Conservation (phyloP, 257 asterid species). For the Penstemon newberryi region DNA sequence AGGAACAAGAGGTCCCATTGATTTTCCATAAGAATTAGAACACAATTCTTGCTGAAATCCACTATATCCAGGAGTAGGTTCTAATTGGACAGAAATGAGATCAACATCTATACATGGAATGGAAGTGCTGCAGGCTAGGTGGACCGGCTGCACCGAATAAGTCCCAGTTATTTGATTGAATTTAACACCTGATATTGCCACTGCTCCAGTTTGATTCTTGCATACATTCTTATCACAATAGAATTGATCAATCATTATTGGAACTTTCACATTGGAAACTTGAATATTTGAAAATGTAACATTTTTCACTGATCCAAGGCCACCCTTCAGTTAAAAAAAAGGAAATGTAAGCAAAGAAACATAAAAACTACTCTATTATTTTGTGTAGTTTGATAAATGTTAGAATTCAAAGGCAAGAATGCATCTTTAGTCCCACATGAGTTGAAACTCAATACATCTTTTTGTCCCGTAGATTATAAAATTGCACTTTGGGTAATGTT, state of each 20-base stretch:
- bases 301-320: constrained; percentile 64
- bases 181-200: constrained; percentile 59
- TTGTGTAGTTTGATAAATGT: neutral
- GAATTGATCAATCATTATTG: constrained; percentile 75
- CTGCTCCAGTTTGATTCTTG: constrained; percentile 72
- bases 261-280: constrained; percentile 56
- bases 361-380: neutral
- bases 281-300: constrained; percentile 63
- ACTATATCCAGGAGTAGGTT: constrained; percentile 31
- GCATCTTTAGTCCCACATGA: no score
- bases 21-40: constrained; percentile 66
- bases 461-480: no score
- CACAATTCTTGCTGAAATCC: constrained; percentile 49
- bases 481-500: no score
- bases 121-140: constrained; percentile 71
- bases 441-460: no score
- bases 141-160: constrained; percentile 60
- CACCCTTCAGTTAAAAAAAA: constrained; percentile 47
- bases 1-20: constrained; percentile 59
- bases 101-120: constrained; percentile 63
- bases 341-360: neutral
- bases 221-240: constrained; percentile 67
- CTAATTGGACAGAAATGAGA: constrained; percentile 44
- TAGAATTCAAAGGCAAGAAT: no score
- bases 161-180: constrained; percentile 64